Evolutionary conservation across 2,329 filamentous ascomycete genomes (phyloP).

Genomic region (Lachnellula cervina): DNA sequence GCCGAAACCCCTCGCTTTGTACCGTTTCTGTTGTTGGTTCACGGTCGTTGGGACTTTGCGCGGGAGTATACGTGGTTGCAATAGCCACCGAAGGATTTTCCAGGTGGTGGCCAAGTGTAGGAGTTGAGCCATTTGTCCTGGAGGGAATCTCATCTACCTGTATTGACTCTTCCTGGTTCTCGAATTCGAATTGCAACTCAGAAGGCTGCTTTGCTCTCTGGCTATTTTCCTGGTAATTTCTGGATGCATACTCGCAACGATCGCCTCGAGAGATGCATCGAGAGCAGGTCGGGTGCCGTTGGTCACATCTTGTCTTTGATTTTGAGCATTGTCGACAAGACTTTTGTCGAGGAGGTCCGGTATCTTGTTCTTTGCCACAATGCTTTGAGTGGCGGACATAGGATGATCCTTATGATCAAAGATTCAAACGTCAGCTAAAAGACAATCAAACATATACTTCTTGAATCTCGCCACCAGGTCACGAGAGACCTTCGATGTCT

Average conservation of each 20-base stretch:
- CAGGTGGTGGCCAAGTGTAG: neutral
- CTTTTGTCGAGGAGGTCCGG: conserved; percentile 20
- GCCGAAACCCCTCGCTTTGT: neutral
- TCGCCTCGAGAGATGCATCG: conserved; percentile 21
- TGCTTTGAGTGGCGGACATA: conserved; percentile 7
- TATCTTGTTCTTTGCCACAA: neutral
- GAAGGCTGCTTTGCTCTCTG: neutral
- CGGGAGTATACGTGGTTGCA: too few species aligned
- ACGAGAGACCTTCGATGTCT: too few species aligned
- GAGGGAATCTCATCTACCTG: too few species aligned
- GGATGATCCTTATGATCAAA: neutral
- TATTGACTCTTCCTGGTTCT: too few species aligned
- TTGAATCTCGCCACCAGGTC: too few species aligned
- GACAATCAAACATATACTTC: too few species aligned
- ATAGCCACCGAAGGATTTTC: neutral
- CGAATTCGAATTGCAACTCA: too few species aligned
- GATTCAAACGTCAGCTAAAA: neutral
- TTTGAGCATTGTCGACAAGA: conserved; percentile 26
- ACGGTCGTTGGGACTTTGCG: neutral
- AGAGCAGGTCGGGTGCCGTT: conserved; percentile 23
- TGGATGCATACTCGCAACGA: conserved; percentile 20
- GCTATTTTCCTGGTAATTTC: neutral
- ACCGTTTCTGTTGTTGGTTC: neutral
- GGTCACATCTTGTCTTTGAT: conserved; percentile 30
- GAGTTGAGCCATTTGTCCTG: neutral